phyloP scores from a whole-genome alignment of 805 yeast species.

The Zygoascus flipseniorum region DNA sequence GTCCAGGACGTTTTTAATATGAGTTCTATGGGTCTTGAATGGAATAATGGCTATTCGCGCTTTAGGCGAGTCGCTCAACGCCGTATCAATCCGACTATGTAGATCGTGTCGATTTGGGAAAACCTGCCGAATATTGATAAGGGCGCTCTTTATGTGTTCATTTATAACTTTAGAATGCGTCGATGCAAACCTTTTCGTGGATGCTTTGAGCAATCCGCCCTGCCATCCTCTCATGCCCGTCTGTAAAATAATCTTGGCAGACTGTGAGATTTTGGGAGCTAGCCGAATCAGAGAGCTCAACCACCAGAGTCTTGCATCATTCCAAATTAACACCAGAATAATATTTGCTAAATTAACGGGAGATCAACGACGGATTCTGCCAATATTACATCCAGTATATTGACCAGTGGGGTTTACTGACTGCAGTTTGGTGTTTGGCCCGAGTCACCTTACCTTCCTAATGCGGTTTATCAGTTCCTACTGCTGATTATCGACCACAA shows the following conservation, averaged over 20 bases:
- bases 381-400: too few relatives aligned
- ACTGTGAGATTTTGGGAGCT: neutral
- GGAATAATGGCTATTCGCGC: conserved; percentile 26
- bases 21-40: conserved; percentile 15
- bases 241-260: neutral
- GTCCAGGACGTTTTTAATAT: conserved; percentile 21
- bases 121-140: neutral
- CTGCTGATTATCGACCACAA: too few relatives aligned
- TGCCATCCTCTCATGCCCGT: neutral
- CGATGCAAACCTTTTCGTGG: neutral
- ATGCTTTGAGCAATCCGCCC: neutral
- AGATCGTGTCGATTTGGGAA: conserved; percentile 12
- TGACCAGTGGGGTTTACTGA: too few relatives aligned
- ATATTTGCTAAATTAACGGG: too few relatives aligned
- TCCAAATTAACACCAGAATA: too few relatives aligned
- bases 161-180: neutral
- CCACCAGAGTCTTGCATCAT: too few relatives aligned
- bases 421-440: too few relatives aligned
- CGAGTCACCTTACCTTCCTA: too few relatives aligned
- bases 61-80: conserved; percentile 14
- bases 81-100: conserved; percentile 20
- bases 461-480: too few relatives aligned
- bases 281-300: neutral
- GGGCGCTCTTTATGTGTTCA: neutral
- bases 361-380: too few relatives aligned